phyloP scores from a whole-genome alignment of 1,139 yeast species.

The Schwanniomyces etchellsii region DNA sequence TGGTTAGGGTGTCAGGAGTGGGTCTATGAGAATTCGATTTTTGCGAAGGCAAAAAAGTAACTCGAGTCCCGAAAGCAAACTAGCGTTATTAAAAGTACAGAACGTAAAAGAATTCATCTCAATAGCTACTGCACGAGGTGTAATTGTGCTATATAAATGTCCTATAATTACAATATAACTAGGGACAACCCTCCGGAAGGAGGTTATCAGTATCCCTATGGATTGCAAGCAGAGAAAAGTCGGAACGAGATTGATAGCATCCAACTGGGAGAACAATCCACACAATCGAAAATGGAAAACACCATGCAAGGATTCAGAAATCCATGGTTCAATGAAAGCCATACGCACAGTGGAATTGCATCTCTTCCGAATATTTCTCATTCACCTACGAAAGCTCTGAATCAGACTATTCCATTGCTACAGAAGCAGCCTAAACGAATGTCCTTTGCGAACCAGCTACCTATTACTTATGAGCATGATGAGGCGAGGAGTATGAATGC shows the following conservation, averaged over 20 bases:
- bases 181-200: background rate
- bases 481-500: constrained; percentile 14
- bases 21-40: no score
- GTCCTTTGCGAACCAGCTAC: constrained; percentile 42
- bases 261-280: constrained; percentile 10
- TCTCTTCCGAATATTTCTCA: constrained; percentile 13
- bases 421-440: constrained; percentile 30
- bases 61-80: no score
- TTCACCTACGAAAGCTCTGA: constrained; percentile 24
- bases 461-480: constrained; percentile 47
- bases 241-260: constrained; percentile 4
- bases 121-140: no score
- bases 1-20: no score
- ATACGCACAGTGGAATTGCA: constrained; percentile 11
- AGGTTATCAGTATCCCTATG: background rate
- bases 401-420: constrained; percentile 17
- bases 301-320: constrained; percentile 35
- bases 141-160: no score
- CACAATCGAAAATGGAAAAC: constrained; percentile 10
- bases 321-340: constrained; percentile 35
- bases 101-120: no score
- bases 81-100: no score
- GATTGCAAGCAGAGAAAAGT: background rate
- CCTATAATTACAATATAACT: constrained; percentile 8
- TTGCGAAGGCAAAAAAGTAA: no score